Base-by-base conservation (phyloP, 2,329 filamentous ascomycete genomes). In the Bipolaris zeicola region DNA sequence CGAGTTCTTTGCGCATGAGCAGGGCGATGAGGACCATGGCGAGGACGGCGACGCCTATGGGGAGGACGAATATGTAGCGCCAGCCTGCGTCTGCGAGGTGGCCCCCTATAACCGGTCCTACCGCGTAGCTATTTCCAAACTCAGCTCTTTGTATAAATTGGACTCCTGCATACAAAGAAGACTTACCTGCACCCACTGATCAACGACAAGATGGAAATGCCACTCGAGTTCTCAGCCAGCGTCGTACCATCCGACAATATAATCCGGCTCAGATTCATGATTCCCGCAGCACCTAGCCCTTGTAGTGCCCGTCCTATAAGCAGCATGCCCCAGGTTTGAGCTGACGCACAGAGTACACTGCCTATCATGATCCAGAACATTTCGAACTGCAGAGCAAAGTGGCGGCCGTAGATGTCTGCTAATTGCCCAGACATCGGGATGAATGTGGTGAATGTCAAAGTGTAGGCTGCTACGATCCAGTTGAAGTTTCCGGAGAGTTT, bases 211-310 rank as follows among this genome's bases (percentile, higher is more conserved):
- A n/a, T 87, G 79, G 46, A 84, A 69, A 62, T 83, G 81, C 66
- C 94, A 89, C 68, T 88, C 85, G 55, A 96, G 80, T 60, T 93
- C 85, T 76, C 88, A 88, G 70, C 93, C 90, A 79, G 71, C 0
- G 82, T 83, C 5, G 90, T 86, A 55, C 84, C 84, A 65, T 89
- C 87, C 0, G 87, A 84, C 11, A 90, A 77, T n/a, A 89, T 82
- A 6, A 86, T 83, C 42, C 84, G 82, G 28, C 86, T 83, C 33
- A 85, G 75, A 34, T 87, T 86, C 62, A 83, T 81, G 14, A 89
- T 77, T 0, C 87, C 88, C 0, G 87, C 84, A 31, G 84, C 83
- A 4, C 84, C 83, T 1, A 87, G 68, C 10, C 87, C 87, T 67
- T 89, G 87, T 1, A 90, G 72, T 0, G 82, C 86, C 41, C 88